Conservation (phyloP, 345 rosid species). For the Populus nigra region DNA sequence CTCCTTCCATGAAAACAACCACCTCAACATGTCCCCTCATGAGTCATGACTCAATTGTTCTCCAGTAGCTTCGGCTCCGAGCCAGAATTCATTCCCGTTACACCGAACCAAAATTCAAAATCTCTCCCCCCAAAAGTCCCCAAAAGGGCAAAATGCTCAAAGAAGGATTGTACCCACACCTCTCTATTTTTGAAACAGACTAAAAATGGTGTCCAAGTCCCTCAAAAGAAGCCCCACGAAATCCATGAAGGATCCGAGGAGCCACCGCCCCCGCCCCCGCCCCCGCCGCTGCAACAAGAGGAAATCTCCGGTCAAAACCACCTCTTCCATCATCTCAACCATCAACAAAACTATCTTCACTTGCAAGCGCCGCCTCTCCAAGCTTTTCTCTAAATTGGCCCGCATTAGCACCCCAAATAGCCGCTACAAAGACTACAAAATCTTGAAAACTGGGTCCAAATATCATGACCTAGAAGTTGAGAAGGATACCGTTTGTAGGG, state of each 20-base stretch:
- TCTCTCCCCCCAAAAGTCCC: conserved; percentile 4
- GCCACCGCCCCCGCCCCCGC: conserved; percentile 32
- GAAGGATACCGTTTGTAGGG: conserved; percentile 15
- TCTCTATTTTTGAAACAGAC: not conserved
- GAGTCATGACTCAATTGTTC: not conserved
- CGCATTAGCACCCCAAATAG: conserved; percentile 39
- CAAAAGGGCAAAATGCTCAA: conserved; percentile 1
- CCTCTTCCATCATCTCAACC: conserved; percentile 47
- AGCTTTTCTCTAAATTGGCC: conserved; percentile 57
- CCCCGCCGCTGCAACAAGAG: conserved; percentile 34
- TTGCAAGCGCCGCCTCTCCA: conserved; percentile 63
- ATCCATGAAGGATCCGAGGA: conserved; percentile 39
- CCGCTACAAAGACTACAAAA: conserved; percentile 50
- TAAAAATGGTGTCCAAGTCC: conserved; percentile 58
- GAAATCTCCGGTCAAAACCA: conserved; percentile 35
- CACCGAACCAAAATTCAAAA: conserved; percentile 59
- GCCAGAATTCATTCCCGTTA: conserved; percentile 62
- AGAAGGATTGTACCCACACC: not conserved
- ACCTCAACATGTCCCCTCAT: not conserved
- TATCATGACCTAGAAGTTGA: not conserved
- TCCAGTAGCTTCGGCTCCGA: conserved; percentile 48
- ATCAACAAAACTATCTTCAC: conserved; percentile 59
- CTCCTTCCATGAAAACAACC: not conserved
- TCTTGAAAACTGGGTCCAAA: conserved; percentile 31
- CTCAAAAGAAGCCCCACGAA: conserved; percentile 45